Evolutionary conservation across 2,329 filamentous ascomycete species (phyloP), one percentile per base, ranked within the genome.

Genomic region (Thermothelomyces thermophilus): DNA sequence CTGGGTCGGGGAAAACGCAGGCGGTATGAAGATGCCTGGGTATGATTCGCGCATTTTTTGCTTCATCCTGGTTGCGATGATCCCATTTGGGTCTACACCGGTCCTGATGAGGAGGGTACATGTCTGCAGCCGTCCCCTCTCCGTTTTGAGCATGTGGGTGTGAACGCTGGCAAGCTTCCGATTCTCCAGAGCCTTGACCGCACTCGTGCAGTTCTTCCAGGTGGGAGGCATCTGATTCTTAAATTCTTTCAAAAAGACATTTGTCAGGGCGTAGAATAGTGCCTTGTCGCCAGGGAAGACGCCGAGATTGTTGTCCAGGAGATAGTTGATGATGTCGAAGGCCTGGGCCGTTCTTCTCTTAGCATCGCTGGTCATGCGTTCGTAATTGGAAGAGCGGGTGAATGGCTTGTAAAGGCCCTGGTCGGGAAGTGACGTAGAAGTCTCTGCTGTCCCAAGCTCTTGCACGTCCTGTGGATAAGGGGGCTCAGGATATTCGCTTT

Each of bases 201-300:
- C 69, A 31, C 62, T 62, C 37, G 71, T 66, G 47, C 63, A 70
- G 34, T 66, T 64, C 48, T 68, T 68, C 36, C 66, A 65, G 26
- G 64, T 67, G 2, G 71, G 77, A 20, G 69, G 65, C 3, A 66
- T 61, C 35, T 73, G 64, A 30, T 62, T 63, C 1, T 62, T 58
- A 37, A 73, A 74, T 7, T 63, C 61, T n/a, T 64, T 63, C 9
- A 65, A 60, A 70, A 76, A 81, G 7, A 72, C 62, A 9, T 66
- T 66, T 13, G 69, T 65, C 3, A 77, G 59, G 1, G 72, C 72
- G 50, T 73, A 70, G 65, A 74, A 77, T 4, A 80, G 62, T 3
- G 73, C 66, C 35, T 70, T 68, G 20, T 74, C 74, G 14, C 74
- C 73, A 1, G 78, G 74, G 39, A 80, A 74, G 1, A 74, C 72